Percentiles rank a stretch among this genome's conserved stretches.
These are phyloP conservation scores for Corymbia citriodora DNA, from an alignment of 441 rosid genomes.

Conservation along the genomic window DNA sequence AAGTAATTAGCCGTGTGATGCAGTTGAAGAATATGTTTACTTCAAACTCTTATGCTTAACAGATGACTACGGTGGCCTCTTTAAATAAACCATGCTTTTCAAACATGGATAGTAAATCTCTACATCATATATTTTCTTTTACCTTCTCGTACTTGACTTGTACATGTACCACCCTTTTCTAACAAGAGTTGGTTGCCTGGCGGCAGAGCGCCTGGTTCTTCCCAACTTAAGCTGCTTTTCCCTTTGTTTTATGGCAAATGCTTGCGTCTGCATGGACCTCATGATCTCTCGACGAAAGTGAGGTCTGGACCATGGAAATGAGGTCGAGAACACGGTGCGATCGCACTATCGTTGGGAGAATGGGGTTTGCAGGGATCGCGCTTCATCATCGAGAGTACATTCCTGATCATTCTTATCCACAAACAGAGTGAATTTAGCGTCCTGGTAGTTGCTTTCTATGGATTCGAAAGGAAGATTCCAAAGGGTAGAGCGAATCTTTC, in stretches of 20 bases:
- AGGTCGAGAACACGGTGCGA: not conserved
- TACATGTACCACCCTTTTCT: not conserved
- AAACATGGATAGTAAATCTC: not conserved
- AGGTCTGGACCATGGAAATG: not conserved
- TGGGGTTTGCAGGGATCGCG: not conserved
- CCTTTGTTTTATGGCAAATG: not conserved
- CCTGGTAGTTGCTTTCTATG: not conserved
- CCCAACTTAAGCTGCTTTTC: not conserved
- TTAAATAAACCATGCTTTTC: not conserved
- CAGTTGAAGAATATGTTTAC: not conserved
- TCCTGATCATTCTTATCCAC: not conserved
- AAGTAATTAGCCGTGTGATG: conserved; percentile 29
- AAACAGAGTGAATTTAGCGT: not conserved
- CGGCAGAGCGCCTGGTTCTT: not conserved
- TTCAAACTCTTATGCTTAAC: not conserved
- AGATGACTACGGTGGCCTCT: not conserved
- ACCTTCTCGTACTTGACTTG: not conserved
- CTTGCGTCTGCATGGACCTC: not conserved
- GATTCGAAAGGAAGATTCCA: not conserved
- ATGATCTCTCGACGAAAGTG: not conserved
- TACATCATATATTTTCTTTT: not conserved
- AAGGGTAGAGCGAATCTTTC: not conserved
- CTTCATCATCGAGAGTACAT: not conserved
- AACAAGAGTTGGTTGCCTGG: not conserved
- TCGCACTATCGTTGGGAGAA: not conserved